Conservation (phyloP, 2,329 filamentous ascomycete genomes). For the Aureobasidium sp. region DNA sequence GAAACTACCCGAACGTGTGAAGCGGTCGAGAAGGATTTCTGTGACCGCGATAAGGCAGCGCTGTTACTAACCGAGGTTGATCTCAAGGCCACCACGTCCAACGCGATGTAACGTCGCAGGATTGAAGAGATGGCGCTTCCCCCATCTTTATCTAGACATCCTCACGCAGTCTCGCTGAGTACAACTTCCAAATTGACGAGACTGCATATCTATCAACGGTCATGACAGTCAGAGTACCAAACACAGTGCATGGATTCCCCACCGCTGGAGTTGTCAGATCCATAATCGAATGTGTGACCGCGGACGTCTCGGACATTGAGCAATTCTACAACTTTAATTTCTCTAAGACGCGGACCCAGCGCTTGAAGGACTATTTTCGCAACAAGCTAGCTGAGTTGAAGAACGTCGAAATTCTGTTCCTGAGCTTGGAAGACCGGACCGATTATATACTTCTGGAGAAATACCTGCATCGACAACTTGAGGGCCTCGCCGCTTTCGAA, state of each 20-base stretch:
- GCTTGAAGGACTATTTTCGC: conserved; percentile 37
- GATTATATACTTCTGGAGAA: conserved; percentile 48
- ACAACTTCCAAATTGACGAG: too few relatives aligned
- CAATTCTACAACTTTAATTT: conserved; percentile 45
- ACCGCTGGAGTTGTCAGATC: background rate
- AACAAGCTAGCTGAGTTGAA: conserved; percentile 37
- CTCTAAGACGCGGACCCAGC: conserved; percentile 36
- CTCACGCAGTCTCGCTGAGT: background rate
- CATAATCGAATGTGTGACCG: background rate
- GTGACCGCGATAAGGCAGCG: background rate
- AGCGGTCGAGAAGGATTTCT: background rate
- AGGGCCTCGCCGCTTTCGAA: conserved; percentile 19
- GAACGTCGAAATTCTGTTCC: conserved; percentile 30
- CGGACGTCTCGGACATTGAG: conserved; percentile 42
- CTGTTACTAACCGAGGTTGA: background rate
- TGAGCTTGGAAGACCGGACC: conserved; percentile 39
- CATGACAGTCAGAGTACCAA: background rate
- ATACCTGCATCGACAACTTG: conserved; percentile 34
- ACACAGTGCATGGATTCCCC: background rate
- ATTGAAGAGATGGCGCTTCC: background rate
- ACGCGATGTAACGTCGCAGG: background rate
- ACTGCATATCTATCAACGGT: too few relatives aligned
- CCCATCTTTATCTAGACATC: too few relatives aligned
- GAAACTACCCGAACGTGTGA: background rate
- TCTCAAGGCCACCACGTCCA: background rate